A percentile compares a stretch with the other conserved stretches of the same genome.
phyloP scores from a whole-genome alignment of 768 basidiomycete genomes.

The Pisolithus orientalis region DNA sequence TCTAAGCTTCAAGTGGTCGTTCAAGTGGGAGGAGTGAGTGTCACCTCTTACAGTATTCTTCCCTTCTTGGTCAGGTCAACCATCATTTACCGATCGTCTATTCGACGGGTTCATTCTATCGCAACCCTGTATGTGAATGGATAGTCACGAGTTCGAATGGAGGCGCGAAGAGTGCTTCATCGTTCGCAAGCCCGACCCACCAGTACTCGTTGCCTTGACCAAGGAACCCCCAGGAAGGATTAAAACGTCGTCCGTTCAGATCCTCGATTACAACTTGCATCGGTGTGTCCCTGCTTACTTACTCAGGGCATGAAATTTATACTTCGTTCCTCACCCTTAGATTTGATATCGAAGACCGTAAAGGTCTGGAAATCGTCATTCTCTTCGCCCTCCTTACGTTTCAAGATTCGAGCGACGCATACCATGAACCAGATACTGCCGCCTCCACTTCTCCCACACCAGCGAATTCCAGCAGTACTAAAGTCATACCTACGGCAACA shows the following conservation, averaged over 20 bases:
- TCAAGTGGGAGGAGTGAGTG: slow-evolving; percentile 79
- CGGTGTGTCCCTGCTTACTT: slow-evolving; percentile 29
- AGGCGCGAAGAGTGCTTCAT: slow-evolving; percentile 79
- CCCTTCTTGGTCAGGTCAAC: too few relatives aligned
- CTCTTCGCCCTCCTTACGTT: slow-evolving; percentile 74
- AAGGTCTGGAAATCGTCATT: slow-evolving; percentile 79
- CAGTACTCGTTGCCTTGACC: slow-evolving; percentile 77
- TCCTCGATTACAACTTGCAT: slow-evolving; percentile 82
- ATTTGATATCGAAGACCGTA: slow-evolving; percentile 80
- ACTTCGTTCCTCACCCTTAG: slow-evolving; percentile 27
- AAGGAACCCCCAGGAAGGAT: slow-evolving; percentile 66
- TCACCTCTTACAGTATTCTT: not conserved
- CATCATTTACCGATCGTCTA: too few relatives aligned
- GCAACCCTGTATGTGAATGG: too few relatives aligned
- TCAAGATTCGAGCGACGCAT: slow-evolving; percentile 58
- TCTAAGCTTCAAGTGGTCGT: slow-evolving; percentile 68
- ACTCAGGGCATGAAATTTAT: too few relatives aligned
- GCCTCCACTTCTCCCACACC: not conserved
- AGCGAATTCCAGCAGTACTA: not conserved
- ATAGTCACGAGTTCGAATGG: slow-evolving; percentile 82
- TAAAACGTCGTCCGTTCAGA: slow-evolving; percentile 61
- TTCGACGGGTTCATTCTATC: too few relatives aligned
- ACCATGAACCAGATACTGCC: slow-evolving; percentile 33
- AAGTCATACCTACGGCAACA: not conserved
- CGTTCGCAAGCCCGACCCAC: slow-evolving; percentile 79